phyloP scores from a whole-genome alignment of 768 basidiomycete species.

The Tricholoma saponaceum region DNA sequence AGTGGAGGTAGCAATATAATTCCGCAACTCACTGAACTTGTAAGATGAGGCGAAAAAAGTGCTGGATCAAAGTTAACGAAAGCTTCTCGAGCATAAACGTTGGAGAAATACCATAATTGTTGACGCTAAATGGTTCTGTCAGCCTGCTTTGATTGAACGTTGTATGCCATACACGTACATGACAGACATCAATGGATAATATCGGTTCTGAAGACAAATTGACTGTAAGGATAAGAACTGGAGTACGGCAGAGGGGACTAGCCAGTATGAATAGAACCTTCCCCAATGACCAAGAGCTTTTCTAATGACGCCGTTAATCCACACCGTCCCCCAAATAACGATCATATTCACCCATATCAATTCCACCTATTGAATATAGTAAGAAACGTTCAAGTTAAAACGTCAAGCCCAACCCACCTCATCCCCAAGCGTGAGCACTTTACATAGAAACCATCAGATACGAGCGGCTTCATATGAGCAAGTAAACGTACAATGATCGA shows the following conservation, averaged over 20 bases:
- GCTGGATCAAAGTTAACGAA: slow-evolving; percentile 18
- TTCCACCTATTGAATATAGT: slow-evolving; percentile 31
- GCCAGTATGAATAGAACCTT: slow-evolving; percentile 54
- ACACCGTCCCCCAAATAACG: neutral
- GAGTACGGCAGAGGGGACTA: slow-evolving; percentile 10
- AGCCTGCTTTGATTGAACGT: neutral
- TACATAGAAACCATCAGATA: neutral
- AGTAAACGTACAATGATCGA: slow-evolving; percentile 44
- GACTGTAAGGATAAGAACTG: neutral
- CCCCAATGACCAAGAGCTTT: slow-evolving; percentile 51
- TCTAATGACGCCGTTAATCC: slow-evolving; percentile 24
- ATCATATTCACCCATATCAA: slow-evolving; percentile 48
- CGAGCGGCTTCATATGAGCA: neutral
- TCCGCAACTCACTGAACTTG: slow-evolving; percentile 31
- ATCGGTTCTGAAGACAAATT: slow-evolving; percentile 44
- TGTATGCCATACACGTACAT: slow-evolving; percentile 33
- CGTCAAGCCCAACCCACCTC: slow-evolving; percentile 34
- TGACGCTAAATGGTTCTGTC: slow-evolving; percentile 32
- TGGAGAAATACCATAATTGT: slow-evolving; percentile 42
- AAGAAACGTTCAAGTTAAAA: slow-evolving; percentile 2
- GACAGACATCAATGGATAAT: slow-evolving; percentile 47
- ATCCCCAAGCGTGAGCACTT: slow-evolving; percentile 48
- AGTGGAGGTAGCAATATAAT: slow-evolving; percentile 3
- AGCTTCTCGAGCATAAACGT: neutral
- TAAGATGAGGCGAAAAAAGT: slow-evolving; percentile 37